Evolutionary conservation across 148 eudicot species (phyloP).

Genomic region (Fagopyrum tataricum): DNA sequence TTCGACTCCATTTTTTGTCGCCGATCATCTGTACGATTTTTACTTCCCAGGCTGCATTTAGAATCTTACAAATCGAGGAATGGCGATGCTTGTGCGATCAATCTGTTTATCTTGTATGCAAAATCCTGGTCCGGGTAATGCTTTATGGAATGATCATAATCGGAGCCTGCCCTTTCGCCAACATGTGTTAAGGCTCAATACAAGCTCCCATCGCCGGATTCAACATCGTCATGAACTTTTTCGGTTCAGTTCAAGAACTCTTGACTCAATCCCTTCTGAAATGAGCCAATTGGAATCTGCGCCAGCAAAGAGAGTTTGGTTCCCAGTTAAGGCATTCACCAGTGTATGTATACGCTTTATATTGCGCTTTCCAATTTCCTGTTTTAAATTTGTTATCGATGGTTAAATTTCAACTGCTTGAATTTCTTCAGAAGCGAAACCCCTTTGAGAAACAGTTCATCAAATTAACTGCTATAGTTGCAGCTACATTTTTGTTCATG

Average conservation of each 20-base stretch:
- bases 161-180: slow-evolving; percentile 27
- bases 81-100: slow-evolving; percentile 38
- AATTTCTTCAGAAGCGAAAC: slow-evolving; percentile 21
- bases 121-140: slow-evolving; percentile 17
- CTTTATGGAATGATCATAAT: slow-evolving; percentile 18
- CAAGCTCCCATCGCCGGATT: slow-evolving; percentile 28
- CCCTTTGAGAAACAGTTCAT: slow-evolving; percentile 25
- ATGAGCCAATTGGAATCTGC: slow-evolving; percentile 22
- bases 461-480: slow-evolving; percentile 44
- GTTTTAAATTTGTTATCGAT: neutral
- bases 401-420: slow-evolving; percentile 1
- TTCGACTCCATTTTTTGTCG: slow-evolving; percentile 4
- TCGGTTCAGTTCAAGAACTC: slow-evolving; percentile 24
- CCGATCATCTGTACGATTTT: neutral
- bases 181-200: slow-evolving; percentile 27
- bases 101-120: slow-evolving; percentile 38
- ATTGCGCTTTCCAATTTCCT: slow-evolving; percentile 18
- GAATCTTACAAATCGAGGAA: slow-evolving; percentile 16
- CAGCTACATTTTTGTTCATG: slow-evolving; percentile 51
- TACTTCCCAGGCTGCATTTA: slow-evolving; percentile 21
- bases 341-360: slow-evolving; percentile 2
- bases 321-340: slow-evolving; percentile 35
- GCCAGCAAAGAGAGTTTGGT: slow-evolving; percentile 18
- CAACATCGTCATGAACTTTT: slow-evolving; percentile 20
- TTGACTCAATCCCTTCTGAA: slow-evolving; percentile 27